Conservation (phyloP, 2,329 filamentous ascomycete genomes). For the Colletotrichum camelliae region DNA sequence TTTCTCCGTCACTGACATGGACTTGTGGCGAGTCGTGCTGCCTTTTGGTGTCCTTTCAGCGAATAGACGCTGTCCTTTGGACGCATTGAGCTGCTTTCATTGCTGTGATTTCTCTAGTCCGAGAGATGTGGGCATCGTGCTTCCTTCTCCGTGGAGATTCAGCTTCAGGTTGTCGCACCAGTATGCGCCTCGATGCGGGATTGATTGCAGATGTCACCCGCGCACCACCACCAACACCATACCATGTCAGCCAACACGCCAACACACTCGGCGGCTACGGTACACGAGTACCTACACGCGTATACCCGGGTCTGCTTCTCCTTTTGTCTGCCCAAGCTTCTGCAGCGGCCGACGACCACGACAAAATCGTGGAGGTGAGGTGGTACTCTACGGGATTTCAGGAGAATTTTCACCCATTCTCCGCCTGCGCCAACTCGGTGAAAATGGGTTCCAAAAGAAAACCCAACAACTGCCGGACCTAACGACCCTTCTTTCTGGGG, state of each 20-base stretch:
- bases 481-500: neutral
- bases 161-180: constrained; percentile 12
- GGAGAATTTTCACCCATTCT: neutral
- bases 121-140: neutral
- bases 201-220: neutral
- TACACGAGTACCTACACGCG: neutral
- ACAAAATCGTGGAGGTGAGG: neutral
- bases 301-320: neutral
- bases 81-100: neutral
- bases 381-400: neutral
- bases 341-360: neutral
- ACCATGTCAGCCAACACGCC: neutral
- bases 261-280: neutral
- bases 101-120: neutral
- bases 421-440: neutral
- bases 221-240: neutral
- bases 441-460: neutral
- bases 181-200: neutral
- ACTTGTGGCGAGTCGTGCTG: neutral
- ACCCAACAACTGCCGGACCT: neutral
- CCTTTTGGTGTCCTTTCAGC: neutral
- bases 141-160: neutral
- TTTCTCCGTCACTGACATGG: neutral
- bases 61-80: neutral
- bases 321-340: neutral